These are phyloP conservation scores for Schizopora paradoxa DNA, from an alignment of 1,284 basidiomycete species.

Conservation along the genomic window DNA sequence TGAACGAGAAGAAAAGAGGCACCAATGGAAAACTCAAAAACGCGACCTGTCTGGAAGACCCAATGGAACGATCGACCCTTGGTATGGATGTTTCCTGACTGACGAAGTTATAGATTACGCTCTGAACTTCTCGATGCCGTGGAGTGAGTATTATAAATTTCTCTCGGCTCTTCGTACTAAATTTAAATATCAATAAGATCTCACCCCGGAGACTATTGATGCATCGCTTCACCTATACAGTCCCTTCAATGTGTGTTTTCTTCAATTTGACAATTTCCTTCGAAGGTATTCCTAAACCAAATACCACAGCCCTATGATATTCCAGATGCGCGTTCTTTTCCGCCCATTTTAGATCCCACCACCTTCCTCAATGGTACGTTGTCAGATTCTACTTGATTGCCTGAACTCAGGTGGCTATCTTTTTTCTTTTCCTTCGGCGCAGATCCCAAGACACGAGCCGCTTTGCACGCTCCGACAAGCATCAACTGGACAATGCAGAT, in stretches of 20 bases:
- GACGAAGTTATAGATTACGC: conserved; percentile 54
- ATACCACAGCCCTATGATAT: conserved; percentile 23
- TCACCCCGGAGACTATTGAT: conserved; percentile 14
- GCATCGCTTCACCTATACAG: background rate
- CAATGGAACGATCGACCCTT: conserved; percentile 48
- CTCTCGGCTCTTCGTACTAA: conserved; percentile 3
- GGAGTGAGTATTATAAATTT: conserved; percentile 42
- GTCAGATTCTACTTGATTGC: background rate
- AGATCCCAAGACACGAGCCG: conserved; percentile 49
- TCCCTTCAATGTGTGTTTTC: background rate
- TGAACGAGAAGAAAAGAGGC: conserved; percentile 1
- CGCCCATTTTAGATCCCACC: conserved; percentile 27
- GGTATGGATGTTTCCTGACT: conserved; percentile 52
- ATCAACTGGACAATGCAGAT: conserved; percentile 46
- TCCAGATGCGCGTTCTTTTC: conserved; percentile 29
- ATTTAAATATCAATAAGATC: conserved; percentile 28
- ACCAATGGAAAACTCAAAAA: conserved; percentile 32
- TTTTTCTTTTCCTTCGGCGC: background rate
- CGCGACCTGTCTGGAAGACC: conserved; percentile 36
- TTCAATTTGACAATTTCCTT: conserved; percentile 14
- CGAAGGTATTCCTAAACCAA: conserved; percentile 17
- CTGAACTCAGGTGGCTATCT: background rate
- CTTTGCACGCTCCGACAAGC: conserved; percentile 63
- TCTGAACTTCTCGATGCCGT: conserved; percentile 55
- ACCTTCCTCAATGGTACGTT: conserved; percentile 54